A percentile compares a stretch with the other conserved stretches of the same genome.
Conservation (phyloP, 768 basidiomycete genomes). For the Lentinus brumalis region DNA sequence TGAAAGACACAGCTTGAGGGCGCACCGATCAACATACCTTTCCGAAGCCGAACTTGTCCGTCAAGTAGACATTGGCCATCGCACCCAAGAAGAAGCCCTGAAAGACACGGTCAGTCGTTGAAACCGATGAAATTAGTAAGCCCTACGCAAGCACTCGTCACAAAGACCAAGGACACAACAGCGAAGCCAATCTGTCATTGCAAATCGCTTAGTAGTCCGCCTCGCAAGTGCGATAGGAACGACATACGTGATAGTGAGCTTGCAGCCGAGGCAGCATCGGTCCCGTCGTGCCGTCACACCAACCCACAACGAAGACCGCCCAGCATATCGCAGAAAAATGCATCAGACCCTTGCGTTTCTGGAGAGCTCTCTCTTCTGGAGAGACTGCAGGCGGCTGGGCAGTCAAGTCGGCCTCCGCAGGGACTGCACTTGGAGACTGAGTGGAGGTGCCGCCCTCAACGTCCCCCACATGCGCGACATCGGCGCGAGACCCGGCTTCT, state of each 20-base stretch:
- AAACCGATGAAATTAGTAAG: too few relatives aligned
- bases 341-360: slow-evolving; percentile 28
- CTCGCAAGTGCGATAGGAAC: background rate
- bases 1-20: background rate
- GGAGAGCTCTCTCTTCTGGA: slow-evolving; percentile 19
- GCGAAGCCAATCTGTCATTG: slow-evolving; percentile 46
- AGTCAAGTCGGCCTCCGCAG: slow-evolving; percentile 4
- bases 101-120: background rate
- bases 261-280: slow-evolving; percentile 77
- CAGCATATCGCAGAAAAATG: slow-evolving; percentile 61
- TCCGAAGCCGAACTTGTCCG: slow-evolving; percentile 49
- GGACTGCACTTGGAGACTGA: background rate
- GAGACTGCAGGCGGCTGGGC: slow-evolving; percentile 21
- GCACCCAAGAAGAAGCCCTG: slow-evolving; percentile 54
- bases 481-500: too few relatives aligned
- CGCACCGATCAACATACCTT: slow-evolving; percentile 35
- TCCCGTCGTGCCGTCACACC: slow-evolving; percentile 78
- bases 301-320: slow-evolving; percentile 66
- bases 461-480: too few relatives aligned
- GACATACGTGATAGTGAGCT: slow-evolving; percentile 45
- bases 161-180: slow-evolving; percentile 63
- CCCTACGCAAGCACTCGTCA: slow-evolving; percentile 42
- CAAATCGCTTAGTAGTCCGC: background rate
- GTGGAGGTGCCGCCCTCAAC: too few relatives aligned
- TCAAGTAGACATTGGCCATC: slow-evolving; percentile 47